Conservation (phyloP, 2,329 filamentous ascomycete species). For the Fusarium veterinarium region DNA sequence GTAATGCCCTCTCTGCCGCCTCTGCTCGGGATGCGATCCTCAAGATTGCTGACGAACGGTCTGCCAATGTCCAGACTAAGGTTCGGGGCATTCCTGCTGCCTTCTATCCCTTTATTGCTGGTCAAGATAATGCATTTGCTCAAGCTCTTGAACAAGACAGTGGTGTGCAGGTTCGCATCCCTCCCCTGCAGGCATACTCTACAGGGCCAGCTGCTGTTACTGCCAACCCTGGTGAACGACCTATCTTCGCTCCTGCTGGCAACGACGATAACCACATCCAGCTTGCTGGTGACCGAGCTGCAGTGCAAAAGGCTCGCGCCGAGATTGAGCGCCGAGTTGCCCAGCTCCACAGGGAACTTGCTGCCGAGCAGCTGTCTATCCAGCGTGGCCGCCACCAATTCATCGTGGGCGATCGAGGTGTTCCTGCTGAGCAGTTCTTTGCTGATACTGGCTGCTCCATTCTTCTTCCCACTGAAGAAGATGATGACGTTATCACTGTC, state of each 20-base stretch:
- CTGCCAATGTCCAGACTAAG: conserved; percentile 83
- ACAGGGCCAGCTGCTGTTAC: conserved; percentile 74
- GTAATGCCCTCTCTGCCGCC: conserved; percentile 88
- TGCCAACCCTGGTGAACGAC: conserved; percentile 71
- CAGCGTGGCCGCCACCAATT: conserved; percentile 93
- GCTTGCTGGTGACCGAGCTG: conserved; percentile 85
- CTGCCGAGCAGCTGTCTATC: conserved; percentile 82
- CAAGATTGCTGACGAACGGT: conserved; percentile 87
- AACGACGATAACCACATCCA: conserved; percentile 79
- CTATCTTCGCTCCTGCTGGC: conserved; percentile 77
- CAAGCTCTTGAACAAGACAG: conserved; percentile 79
- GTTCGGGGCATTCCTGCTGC: conserved; percentile 88
- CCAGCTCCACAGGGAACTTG: conserved; percentile 79
- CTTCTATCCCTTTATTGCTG: conserved; percentile 95
- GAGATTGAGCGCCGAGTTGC: conserved; percentile 84
- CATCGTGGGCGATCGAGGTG: conserved; percentile 86
- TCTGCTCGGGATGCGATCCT: conserved; percentile 86
- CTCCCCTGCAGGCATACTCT: conserved; percentile 82
- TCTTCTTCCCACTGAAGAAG: conserved; percentile 80
- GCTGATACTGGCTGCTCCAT: conserved; percentile 91
- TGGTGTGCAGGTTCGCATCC: conserved; percentile 84
- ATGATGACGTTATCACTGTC: conserved; percentile 86
- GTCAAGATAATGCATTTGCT: conserved; percentile 76
- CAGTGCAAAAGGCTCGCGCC: conserved; percentile 81
- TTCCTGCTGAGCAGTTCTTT: conserved; percentile 87